Evolutionary conservation across 176 grass and related monocot species (phyloP).

Genomic region (Puccinellia tenuiflora): DNA sequence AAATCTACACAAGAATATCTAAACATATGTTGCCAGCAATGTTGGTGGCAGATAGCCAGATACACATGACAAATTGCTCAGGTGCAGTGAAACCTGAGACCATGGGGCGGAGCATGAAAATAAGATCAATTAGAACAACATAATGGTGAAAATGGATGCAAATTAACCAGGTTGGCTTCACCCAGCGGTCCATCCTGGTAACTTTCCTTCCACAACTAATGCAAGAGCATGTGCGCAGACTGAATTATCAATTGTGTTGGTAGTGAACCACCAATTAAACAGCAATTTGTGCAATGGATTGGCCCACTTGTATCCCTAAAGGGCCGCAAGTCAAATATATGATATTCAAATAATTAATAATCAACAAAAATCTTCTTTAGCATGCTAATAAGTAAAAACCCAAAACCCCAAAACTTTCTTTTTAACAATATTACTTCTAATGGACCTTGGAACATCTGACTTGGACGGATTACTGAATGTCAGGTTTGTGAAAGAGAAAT

Average conservation of each 20-base stretch:
- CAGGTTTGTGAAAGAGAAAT: conserved; percentile 4
- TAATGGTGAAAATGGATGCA: too few relatives aligned
- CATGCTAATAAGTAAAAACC: neutral
- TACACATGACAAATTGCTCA: neutral
- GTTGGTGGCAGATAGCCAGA: neutral
- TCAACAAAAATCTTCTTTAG: neutral
- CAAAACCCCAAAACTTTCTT: too few relatives aligned
- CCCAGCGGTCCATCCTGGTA: too few relatives aligned
- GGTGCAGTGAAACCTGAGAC: too few relatives aligned
- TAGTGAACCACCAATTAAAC: neutral
- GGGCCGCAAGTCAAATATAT: neutral
- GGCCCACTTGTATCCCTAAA: neutral
- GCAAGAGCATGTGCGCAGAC: neutral
- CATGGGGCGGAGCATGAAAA: too few relatives aligned
- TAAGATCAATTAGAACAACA: too few relatives aligned
- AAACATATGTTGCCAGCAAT: neutral
- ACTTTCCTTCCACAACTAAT: too few relatives aligned
- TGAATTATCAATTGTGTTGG: neutral
- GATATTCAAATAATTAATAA: neutral
- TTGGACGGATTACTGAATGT: neutral
- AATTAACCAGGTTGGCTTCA: too few relatives aligned
- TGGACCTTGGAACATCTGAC: neutral
- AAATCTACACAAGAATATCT: too few relatives aligned
- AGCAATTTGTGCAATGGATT: too few relatives aligned
- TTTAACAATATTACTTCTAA: neutral